Evolutionary conservation across 371 early-diverging fungal genomes (phyloP).

Genomic region (Lichtheimia ornata): DNA sequence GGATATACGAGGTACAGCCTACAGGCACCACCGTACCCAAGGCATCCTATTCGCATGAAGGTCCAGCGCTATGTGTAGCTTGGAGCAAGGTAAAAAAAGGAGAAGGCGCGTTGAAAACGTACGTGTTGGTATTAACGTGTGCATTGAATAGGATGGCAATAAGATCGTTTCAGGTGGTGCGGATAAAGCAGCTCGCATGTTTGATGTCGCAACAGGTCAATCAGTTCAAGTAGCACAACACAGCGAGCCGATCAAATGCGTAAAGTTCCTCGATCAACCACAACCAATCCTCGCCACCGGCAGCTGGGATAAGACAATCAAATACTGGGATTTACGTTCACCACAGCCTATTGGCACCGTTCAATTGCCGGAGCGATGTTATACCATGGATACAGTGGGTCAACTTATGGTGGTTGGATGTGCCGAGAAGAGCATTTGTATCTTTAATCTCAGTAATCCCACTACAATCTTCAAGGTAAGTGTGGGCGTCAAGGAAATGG

Average conservation of each 20-base stretch:
- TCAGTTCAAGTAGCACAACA: slow-evolving; percentile 82
- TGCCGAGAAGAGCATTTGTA: slow-evolving; percentile 72
- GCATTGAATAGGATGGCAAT: slow-evolving; percentile 72
- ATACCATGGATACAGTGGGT: slow-evolving; percentile 79
- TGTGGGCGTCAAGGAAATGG: slow-evolving; percentile 26
- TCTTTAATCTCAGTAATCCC: slow-evolving; percentile 77
- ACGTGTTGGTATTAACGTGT: too few relatives aligned
- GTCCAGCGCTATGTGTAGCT: slow-evolving; percentile 77
- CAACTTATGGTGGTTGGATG: slow-evolving; percentile 80
- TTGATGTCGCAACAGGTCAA: slow-evolving; percentile 81
- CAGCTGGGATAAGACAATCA: slow-evolving; percentile 92
- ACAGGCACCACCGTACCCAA: slow-evolving; percentile 75
- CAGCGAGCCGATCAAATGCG: slow-evolving; percentile 77
- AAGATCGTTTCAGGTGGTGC: slow-evolving; percentile 86
- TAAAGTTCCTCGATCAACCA: slow-evolving; percentile 72
- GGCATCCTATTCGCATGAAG: slow-evolving; percentile 82
- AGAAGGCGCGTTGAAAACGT: too few relatives aligned
- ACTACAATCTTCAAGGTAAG: slow-evolving; percentile 62
- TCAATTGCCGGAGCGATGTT: slow-evolving; percentile 79
- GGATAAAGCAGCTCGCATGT: slow-evolving; percentile 82
- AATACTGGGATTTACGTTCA: slow-evolving; percentile 87
- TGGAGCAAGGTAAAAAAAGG: slow-evolving; percentile 81
- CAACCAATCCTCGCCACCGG: slow-evolving; percentile 78
- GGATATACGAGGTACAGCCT: slow-evolving; percentile 86
- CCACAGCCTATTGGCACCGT: slow-evolving; percentile 68